Percentiles rank a stretch among this genome's conserved stretches.
These are phyloP conservation scores for Thermothelomyces thermophilus DNA, from an alignment of 2,329 filamentous ascomycete genomes.

Conservation along the genomic window DNA sequence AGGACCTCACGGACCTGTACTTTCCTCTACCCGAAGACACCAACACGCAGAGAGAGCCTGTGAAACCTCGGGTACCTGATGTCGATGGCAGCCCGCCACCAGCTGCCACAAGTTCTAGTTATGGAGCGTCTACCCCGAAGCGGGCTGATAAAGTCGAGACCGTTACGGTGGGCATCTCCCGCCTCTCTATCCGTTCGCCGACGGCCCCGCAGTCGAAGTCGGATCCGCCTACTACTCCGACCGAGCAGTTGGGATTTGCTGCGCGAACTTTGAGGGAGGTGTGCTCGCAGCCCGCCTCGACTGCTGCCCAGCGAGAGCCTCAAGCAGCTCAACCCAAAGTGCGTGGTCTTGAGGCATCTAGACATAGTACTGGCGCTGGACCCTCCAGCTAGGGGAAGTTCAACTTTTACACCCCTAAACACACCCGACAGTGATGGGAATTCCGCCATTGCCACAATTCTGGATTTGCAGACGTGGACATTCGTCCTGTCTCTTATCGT, in stretches of 20 bases:
- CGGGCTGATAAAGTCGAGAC: conserved; percentile 1
- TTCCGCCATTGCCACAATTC: background rate
- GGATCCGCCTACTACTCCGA: background rate
- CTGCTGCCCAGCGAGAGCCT: background rate
- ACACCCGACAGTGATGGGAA: background rate
- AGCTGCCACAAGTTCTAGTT: too few relatives aligned
- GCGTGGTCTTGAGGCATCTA: conserved; percentile 16
- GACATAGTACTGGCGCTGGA: conserved; percentile 5
- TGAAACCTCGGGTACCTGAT: background rate
- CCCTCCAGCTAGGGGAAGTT: conserved; percentile 15
- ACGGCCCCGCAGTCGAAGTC: background rate
- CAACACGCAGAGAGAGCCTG: too few relatives aligned
- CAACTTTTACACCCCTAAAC: conserved; percentile 7
- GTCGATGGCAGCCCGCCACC: background rate
- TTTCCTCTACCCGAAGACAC: background rate
- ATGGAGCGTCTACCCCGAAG: background rate
- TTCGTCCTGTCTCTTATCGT: too few relatives aligned
- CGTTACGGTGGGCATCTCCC: conserved; percentile 3
- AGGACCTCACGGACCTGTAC: conserved; percentile 10
- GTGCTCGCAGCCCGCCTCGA: background rate
- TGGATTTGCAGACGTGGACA: too few relatives aligned
- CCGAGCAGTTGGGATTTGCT: background rate
- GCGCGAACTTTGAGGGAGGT: background rate
- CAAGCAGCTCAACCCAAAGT: background rate
- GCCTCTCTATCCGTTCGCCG: conserved; percentile 3